A percentile compares a stretch with the other conserved stretches of the same genome.
phyloP scores from a whole-genome alignment of 139 green algal genomes.

The Chlorella sp. region DNA sequence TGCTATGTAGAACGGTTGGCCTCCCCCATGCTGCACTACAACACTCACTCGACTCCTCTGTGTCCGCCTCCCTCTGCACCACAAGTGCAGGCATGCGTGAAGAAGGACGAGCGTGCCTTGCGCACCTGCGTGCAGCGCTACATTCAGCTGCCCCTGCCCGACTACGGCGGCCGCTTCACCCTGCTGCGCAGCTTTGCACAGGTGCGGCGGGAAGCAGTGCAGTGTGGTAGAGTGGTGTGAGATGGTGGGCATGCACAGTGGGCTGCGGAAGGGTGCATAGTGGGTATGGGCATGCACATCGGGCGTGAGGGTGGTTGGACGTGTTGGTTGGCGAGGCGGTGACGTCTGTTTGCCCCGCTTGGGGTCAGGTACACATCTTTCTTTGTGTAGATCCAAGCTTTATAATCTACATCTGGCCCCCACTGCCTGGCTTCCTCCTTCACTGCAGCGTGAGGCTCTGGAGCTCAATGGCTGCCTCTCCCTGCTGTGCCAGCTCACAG shows the following conservation, averaged over 20 bases:
- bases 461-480: background rate
- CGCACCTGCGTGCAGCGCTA: conserved; percentile 82
- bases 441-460: background rate
- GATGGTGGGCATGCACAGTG: conserved; percentile 21
- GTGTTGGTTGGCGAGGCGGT: background rate
- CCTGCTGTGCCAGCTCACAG: conserved; percentile 22
- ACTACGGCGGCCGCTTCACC: conserved; percentile 75
- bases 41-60: too few relatives aligned
- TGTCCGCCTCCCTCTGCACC: too few relatives aligned
- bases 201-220: background rate
- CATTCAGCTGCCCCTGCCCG: conserved; percentile 82
- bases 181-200: conserved; percentile 23
- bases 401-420: background rate
- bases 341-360: background rate
- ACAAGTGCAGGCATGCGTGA: conserved; percentile 54
- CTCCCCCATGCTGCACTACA: too few relatives aligned
- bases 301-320: background rate
- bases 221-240: background rate
- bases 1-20: background rate
- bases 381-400: background rate
- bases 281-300: background rate
- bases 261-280: background rate
- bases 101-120: conserved; percentile 85
- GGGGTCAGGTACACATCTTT: too few relatives aligned
- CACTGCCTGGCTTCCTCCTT: background rate